Evolutionary conservation across 2,329 filamentous ascomycete species (phyloP), one percentile per base, ranked within the genome.

Genomic region (Thyridium curvatum): DNA sequence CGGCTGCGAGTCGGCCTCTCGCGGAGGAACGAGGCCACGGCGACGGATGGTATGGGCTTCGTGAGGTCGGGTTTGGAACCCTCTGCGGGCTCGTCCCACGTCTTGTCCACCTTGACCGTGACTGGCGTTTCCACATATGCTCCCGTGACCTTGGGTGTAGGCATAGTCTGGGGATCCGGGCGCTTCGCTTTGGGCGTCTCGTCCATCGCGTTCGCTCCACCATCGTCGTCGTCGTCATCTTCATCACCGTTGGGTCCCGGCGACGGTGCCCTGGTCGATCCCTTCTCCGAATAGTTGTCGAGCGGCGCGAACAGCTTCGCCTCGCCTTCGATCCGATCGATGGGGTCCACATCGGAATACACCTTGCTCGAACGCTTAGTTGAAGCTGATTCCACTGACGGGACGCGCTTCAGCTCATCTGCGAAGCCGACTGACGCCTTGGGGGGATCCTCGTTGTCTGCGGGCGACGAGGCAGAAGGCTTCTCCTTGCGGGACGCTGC

Each of bases 91-190:
- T 34, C 30, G 2, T 41, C 43, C 12, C 51, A 46, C n/a, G 37
- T 35, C 31, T 55, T 62, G 34, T 65, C 62, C 8, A 60, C 53
- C 46, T 62, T 68, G 32, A 62, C 52, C 4, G 71, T 72, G 8
- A 64, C 66, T 2, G 75, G 74, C 3, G 75, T 78, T 40, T 78
- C 73, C 9, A 79, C 65, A 42, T 71, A 79, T 3, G 75, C 75
- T 1, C 75, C 75, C 1, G 64, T 69, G 4, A 78, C 64, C 37
- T 59, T 67, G 3, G 75, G 75, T 3, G 75, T 79, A 7, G 72
- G 70, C 55, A 70, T 68, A 21, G 61, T 62, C 28, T 70, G 42
- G 10, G 67, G 66, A 41, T 77, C 71, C 31, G 47, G 46, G 8
- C 46, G 39, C 46, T 62, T 73, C 12, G 69, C 56, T 33, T 62